Base-by-base conservation (phyloP, 1,139 yeast genomes). In the Spencermartinsiella ligniputridi region DNA sequence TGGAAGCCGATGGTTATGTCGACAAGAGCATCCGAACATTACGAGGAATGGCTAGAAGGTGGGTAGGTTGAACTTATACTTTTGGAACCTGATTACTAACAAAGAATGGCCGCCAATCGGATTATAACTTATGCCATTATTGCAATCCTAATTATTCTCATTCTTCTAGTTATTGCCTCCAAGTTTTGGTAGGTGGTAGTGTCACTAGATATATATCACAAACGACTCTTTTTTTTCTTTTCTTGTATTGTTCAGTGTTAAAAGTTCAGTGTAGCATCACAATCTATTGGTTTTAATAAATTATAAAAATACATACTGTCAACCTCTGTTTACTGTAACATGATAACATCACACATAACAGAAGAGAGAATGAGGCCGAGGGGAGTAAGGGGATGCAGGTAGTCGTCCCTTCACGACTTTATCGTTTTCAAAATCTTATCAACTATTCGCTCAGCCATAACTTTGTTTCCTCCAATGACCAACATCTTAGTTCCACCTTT, bases 81-180 rank as follows among this genome's bases (percentile, higher is more conserved):
- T 30, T 11, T n/a, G 27, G 15, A 11, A 27, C n/a, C 19, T 22
- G 15, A 13, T 33, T 17, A 37, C 30, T 27, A 18, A 33, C 27
- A 15, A 34, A 45, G 98, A 58, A 75, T 92, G 73, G 90, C 95
- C n/a, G 95, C 97, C 3, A 94, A 94, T 67, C 84, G 89, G 65
- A 75, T 90, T 56, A 87, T 94, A 51, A 89, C 96, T 48, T 88
- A 89, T 58, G 96, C 95, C n/a, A 92, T 94, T 48, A 92, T 94
- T 48, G 96, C 86, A 2, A 90, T 92, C 13, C 75, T 94, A 58
- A 80, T 92, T 4, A 62, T 92, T 46, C 74, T 94, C 57, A 94
- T 94, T 46, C 71, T 92, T 52, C 73, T 94, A 53, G 97, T 90
- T 19, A 72, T 92, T 52, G 89, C 87, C 45, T 83, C 92, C 61